A percentile compares a stretch with the other conserved stretches of the same genome.
Conservation (phyloP, 371 early-diverging fungal species). For the Parasitella parasitica region DNA sequence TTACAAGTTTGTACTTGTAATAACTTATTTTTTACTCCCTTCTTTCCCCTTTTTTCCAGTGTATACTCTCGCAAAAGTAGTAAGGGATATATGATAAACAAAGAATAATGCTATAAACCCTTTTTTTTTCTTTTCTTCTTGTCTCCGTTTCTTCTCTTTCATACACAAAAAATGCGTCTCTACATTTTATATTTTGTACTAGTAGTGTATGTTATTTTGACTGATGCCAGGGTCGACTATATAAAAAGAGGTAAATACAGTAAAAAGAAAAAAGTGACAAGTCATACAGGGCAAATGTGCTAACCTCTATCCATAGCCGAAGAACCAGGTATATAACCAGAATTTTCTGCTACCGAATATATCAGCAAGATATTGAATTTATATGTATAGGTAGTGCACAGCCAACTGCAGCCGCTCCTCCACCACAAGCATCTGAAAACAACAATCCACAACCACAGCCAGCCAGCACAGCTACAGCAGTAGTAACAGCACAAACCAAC, state of each 20-base stretch:
- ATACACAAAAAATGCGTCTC: background rate
- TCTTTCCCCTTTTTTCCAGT: background rate
- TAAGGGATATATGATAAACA: slow-evolving; percentile 7
- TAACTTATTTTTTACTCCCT: slow-evolving; percentile 1
- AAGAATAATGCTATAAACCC: background rate
- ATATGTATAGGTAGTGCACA: background rate
- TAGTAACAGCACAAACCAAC: slow-evolving; percentile 12
- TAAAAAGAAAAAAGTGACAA: background rate
- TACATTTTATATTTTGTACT: background rate
- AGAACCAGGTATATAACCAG: slow-evolving; percentile 24
- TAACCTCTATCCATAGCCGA: slow-evolving; percentile 7
- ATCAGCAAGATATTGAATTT: background rate
- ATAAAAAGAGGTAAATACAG: slow-evolving; percentile 14
- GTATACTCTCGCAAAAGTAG: background rate
- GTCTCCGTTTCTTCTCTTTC: background rate
- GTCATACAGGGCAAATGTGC: no score
- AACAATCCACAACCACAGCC: slow-evolving; percentile 10
- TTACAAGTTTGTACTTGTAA: background rate
- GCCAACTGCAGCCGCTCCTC: background rate
- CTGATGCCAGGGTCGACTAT: background rate
- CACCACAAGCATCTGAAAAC: background rate
- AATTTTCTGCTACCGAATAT: no score
- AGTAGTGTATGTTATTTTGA: background rate
- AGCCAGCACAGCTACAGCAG: slow-evolving; percentile 14
- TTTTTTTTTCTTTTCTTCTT: background rate